Percentiles rank a stretch among this genome's conserved stretches.
These are phyloP conservation scores for Casaregolazyma lundiana DNA, from an alignment of 1,139 yeast species.

Conservation along the genomic window DNA sequence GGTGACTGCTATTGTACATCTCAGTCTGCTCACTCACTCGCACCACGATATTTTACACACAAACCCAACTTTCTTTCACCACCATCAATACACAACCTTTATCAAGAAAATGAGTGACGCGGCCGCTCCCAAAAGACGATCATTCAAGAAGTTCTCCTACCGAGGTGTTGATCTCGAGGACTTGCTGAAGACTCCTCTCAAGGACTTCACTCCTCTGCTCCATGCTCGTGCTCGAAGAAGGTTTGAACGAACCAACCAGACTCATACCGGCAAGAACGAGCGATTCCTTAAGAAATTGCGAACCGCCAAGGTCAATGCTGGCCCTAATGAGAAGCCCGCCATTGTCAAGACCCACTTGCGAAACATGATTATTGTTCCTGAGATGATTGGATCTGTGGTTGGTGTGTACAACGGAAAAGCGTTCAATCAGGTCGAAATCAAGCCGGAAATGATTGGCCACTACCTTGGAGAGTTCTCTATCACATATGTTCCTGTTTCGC, in stretches of 20 bases:
- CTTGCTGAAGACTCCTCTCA: slow-evolving; percentile 90
- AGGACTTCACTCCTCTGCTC: slow-evolving; percentile 95
- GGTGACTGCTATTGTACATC: slow-evolving; percentile 10
- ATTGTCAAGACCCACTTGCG: slow-evolving; percentile 98
- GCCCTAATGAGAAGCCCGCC: slow-evolving; percentile 95
- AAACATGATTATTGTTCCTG: slow-evolving; percentile 98
- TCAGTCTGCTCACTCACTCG: slow-evolving; percentile 2
- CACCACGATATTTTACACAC: neutral
- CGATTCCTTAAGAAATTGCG: slow-evolving; percentile 97
- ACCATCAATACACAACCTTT: slow-evolving; percentile 5
- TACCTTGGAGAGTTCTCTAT: slow-evolving; percentile 99
- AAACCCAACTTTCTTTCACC: slow-evolving; percentile 6
- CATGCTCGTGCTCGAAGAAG: slow-evolving; percentile 99
- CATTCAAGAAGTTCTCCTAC: slow-evolving; percentile 97
- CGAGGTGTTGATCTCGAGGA: slow-evolving; percentile 98
- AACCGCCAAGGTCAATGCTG: slow-evolving; percentile 92
- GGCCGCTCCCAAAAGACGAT: slow-evolving; percentile 46
- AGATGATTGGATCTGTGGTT: slow-evolving; percentile 98
- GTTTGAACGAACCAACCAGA: slow-evolving; percentile 95
- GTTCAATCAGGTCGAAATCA: slow-evolving; percentile 98
- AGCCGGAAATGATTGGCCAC: slow-evolving; percentile 99
- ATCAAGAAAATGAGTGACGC: slow-evolving; percentile 20
- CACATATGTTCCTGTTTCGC: slow-evolving; percentile 99
- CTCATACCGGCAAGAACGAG: slow-evolving; percentile 64
- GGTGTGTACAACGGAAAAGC: slow-evolving; percentile 99